Conservation (phyloP, 2,329 filamentous ascomycete species). For the Paecilomyces sp. region DNA sequence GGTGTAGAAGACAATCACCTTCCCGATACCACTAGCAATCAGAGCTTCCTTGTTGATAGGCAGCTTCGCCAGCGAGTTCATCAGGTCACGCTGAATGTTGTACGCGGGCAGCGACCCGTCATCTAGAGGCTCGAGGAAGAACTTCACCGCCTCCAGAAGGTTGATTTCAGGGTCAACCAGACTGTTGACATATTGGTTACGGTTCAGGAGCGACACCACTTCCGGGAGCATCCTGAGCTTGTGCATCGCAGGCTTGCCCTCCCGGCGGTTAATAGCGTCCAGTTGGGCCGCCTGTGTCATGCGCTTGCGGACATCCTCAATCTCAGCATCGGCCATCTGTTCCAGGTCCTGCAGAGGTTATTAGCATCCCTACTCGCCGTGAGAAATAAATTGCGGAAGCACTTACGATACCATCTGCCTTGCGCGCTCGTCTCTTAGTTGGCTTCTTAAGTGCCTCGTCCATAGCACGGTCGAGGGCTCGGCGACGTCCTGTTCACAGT, state of each 20-base stretch:
- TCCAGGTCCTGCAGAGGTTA: constrained; percentile 65
- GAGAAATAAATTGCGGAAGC: neutral
- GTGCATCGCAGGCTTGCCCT: constrained; percentile 74
- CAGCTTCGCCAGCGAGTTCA: constrained; percentile 69
- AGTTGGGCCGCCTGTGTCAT: constrained; percentile 88
- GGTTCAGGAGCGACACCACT: constrained; percentile 80
- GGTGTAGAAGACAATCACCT: constrained; percentile 94
- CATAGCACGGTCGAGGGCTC: constrained; percentile 79
- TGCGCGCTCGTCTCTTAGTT: constrained; percentile 60
- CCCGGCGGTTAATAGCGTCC: constrained; percentile 74
- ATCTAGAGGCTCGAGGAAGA: constrained; percentile 92
- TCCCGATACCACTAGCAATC: constrained; percentile 86
- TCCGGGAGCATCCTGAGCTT: constrained; percentile 92
- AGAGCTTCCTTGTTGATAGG: constrained; percentile 88
- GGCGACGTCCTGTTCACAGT: constrained; percentile 52
- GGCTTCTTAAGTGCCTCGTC: constrained; percentile 82
- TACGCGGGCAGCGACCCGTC: constrained; percentile 93
- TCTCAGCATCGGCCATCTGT: constrained; percentile 80
- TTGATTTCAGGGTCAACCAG: constrained; percentile 93
- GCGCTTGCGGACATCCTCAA: constrained; percentile 75
- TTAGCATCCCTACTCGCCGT: neutral
- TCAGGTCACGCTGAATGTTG: constrained; percentile 93
- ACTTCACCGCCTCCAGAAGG: constrained; percentile 87
- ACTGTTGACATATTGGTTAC: constrained; percentile 72
- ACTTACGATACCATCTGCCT: constrained; percentile 81